phyloP scores from a whole-genome alignment of 345 rosid genomes.

The Physaria fendleri region DNA sequence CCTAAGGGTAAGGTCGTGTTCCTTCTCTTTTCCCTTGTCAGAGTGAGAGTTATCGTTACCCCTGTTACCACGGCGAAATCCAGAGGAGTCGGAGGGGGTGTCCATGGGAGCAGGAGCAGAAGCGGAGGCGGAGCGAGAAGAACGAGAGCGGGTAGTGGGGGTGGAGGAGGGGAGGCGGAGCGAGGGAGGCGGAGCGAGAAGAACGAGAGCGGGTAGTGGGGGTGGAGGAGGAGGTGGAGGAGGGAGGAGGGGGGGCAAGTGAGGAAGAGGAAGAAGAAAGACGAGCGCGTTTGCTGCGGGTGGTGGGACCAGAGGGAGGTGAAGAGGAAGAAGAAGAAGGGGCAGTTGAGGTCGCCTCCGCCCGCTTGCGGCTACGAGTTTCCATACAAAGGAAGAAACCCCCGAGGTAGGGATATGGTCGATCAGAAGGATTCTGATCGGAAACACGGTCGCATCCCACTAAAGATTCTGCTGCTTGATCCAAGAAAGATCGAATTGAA shows the following conservation, averaged over 20 bases:
- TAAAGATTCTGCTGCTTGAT: not conserved
- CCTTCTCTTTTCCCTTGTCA: constrained; percentile 96
- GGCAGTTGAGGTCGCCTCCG: constrained; percentile 99
- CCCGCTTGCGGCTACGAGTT: constrained; percentile 99
- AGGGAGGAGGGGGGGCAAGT: constrained; percentile 2
- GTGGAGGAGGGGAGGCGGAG: constrained; percentile 17
- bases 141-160: constrained; percentile 39
- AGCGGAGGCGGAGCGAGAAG: constrained; percentile 30
- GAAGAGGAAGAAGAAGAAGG: constrained; percentile 72
- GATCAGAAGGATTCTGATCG: constrained; percentile 56
- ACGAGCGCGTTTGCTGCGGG: constrained; percentile 81
- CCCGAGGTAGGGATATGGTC: constrained; percentile 32
- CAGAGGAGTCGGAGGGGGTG: constrained; percentile 61
- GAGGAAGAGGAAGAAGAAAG: constrained; percentile 37
- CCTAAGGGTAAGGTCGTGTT: constrained; percentile 59
- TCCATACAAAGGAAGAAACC: constrained; percentile 90
- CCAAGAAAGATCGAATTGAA: not conserved
- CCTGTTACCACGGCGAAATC: constrained; percentile 51
- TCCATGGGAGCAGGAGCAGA: constrained; percentile 50
- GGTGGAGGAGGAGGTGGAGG: constrained; percentile 15
- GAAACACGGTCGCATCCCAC: constrained; percentile 39
- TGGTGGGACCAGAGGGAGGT: constrained; percentile 56
- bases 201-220: constrained; percentile 40
- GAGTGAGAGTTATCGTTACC: constrained; percentile 32
- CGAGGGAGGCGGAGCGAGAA: constrained; percentile 26